Evolutionary conservation across 345 rosid species (phyloP).

Genomic region (Mercurialis annua): DNA sequence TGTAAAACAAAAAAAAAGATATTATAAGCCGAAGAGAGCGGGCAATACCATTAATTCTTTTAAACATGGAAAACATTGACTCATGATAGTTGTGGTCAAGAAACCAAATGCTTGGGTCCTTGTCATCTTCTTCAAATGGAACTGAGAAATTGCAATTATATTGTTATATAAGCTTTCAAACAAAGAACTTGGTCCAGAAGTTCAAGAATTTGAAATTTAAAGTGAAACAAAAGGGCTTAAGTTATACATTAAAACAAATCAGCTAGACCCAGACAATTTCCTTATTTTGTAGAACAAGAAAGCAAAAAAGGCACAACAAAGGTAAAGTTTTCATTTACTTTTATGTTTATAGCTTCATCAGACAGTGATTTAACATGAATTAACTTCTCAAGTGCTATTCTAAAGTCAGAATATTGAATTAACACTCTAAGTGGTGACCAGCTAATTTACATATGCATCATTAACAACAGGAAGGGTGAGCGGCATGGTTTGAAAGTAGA

Average conservation of each 20-base stretch:
- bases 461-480: not conserved
- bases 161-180: slow-evolving; percentile 1
- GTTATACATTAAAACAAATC: not conserved
- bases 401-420: not conserved
- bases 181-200: not conserved
- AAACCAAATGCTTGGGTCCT: slow-evolving; percentile 89
- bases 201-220: not conserved
- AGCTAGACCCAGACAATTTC: not conserved
- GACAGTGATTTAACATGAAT: not conserved
- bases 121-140: slow-evolving; percentile 97
- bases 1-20: not conserved
- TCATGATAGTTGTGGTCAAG: slow-evolving; percentile 97
- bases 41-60: slow-evolving; percentile 78
- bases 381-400: not conserved
- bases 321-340: too few species aligned
- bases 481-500: not conserved
- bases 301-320: not conserved
- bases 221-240: not conserved
- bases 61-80: slow-evolving; percentile 94
- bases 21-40: not conserved
- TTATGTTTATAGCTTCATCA: not conserved
- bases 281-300: not conserved
- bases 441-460: not conserved
- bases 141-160: slow-evolving; percentile 40
- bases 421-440: not conserved